These are phyloP conservation scores for Aplosporella prunicola DNA, from an alignment of 2,329 filamentous ascomycete genomes.

Conservation along the genomic window DNA sequence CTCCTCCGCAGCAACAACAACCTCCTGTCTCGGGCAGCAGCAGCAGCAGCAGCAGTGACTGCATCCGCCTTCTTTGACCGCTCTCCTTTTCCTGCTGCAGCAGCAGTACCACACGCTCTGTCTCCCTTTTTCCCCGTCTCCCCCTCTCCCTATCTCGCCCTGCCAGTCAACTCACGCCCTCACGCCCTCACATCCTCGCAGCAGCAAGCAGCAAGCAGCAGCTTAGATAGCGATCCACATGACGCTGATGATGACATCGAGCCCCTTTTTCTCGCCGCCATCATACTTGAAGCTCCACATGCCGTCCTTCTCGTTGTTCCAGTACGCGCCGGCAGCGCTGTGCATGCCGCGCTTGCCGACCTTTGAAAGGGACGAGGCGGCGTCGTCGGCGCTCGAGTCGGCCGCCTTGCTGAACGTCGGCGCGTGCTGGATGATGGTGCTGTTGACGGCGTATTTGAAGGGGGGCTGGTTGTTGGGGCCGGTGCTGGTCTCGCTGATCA, in stretches of 20 bases:
- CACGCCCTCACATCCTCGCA: too few species aligned
- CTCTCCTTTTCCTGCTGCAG: too few species aligned
- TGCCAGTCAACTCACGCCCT: background rate
- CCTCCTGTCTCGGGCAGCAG: background rate
- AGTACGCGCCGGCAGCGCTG: constrained; percentile 74
- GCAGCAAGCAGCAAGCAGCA: too few species aligned
- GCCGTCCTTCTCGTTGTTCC: constrained; percentile 83
- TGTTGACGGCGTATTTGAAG: constrained; percentile 96
- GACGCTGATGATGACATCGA: constrained; percentile 43
- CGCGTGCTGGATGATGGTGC: constrained; percentile 88
- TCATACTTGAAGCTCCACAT: constrained; percentile 88
- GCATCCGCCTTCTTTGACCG: too few species aligned
- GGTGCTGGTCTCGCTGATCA: constrained; percentile 65
- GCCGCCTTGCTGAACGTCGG: constrained; percentile 33
- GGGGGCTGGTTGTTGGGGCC: constrained; percentile 48
- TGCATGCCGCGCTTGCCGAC: constrained; percentile 86
- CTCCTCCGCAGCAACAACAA: too few species aligned
- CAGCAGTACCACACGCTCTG: too few species aligned
- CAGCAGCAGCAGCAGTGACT: background rate
- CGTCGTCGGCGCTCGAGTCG: constrained; percentile 35
- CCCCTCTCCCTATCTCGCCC: background rate
- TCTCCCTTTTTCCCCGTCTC: background rate
- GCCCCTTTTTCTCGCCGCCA: constrained; percentile 41
- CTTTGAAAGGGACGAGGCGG: constrained; percentile 57
- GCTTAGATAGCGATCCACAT: constrained; percentile 65